Evolutionary conservation across 805 yeast genomes (phyloP).

Genomic region (Tetrapisispora namnaoensis): DNA sequence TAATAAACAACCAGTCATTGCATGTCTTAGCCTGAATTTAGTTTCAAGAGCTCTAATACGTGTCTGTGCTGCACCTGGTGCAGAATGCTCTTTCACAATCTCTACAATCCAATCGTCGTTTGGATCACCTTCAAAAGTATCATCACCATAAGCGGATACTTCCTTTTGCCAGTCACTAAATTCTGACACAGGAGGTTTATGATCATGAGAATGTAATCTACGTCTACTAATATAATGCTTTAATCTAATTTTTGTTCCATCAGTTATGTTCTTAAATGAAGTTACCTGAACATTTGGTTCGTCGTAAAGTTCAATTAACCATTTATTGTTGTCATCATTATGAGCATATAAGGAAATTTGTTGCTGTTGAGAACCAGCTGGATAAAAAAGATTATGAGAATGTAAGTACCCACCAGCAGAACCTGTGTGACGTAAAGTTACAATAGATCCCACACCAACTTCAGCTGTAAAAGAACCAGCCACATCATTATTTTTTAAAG

Average conservation of each 20-base stretch:
- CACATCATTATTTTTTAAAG: slow-evolving; percentile 48
- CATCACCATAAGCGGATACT: slow-evolving; percentile 65
- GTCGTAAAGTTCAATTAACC: slow-evolving; percentile 62
- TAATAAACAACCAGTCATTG: slow-evolving; percentile 67
- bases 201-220: slow-evolving; percentile 77
- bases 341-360: slow-evolving; percentile 76
- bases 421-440: slow-evolving; percentile 57
- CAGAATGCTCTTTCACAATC: slow-evolving; percentile 47
- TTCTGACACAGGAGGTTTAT: slow-evolving; percentile 67
- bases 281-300: slow-evolving; percentile 30
- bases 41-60: slow-evolving; percentile 58
- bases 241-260: slow-evolving; percentile 65
- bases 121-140: slow-evolving; percentile 72
- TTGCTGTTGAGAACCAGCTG: slow-evolving; percentile 76
- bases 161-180: slow-evolving; percentile 73
- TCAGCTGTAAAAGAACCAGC: slow-evolving; percentile 51
- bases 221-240: slow-evolving; percentile 46
- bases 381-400: slow-evolving; percentile 63
- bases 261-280: slow-evolving; percentile 49
- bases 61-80: slow-evolving; percentile 42
- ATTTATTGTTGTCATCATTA: slow-evolving; percentile 61
- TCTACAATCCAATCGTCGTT: slow-evolving; percentile 77
- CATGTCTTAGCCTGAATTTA: slow-evolving; percentile 65
- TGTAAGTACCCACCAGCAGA: slow-evolving; percentile 77
- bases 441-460: slow-evolving; percentile 63